phyloP scores from a whole-genome alignment of 306 rosid species.

The Astragalus membranaceus region DNA sequence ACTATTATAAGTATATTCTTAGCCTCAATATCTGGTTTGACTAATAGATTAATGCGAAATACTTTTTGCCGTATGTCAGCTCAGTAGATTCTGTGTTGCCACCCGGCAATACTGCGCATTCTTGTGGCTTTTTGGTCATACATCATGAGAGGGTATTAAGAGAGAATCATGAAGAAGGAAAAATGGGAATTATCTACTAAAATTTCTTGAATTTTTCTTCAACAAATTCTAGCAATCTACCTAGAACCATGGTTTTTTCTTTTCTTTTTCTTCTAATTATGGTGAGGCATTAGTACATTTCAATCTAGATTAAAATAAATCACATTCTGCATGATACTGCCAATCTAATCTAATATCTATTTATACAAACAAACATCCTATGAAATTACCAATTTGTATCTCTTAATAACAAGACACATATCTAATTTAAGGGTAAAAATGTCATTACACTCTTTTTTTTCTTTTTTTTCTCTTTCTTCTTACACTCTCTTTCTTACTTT shows the following conservation, averaged over 20 bases:
- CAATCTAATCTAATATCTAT: too few species aligned
- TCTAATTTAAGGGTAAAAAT: too few species aligned
- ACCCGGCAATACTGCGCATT: constrained; percentile 1
- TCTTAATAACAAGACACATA: too few species aligned
- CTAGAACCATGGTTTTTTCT: background rate
- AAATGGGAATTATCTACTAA: background rate
- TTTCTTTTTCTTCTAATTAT: too few species aligned
- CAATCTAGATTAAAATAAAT: constrained; percentile 1
- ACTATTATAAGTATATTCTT: constrained; percentile 10
- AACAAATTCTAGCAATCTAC: background rate
- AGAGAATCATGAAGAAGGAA: background rate
- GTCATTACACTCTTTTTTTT: too few species aligned
- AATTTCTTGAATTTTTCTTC: background rate
- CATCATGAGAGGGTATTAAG: constrained; percentile 1
- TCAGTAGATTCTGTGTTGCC: background rate
- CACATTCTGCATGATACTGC: background rate
- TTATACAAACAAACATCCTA: too few species aligned
- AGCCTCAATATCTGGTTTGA: background rate
- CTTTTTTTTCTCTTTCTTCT: too few species aligned
- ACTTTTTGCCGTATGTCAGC: background rate
- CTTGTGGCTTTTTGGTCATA: constrained; percentile 13
- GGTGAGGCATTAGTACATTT: background rate
- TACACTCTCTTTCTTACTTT: too few species aligned
- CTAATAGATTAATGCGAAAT: constrained; percentile 10
- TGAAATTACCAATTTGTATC: too few species aligned